These are phyloP conservation scores for Thraustochytrium sp. DNA, from an alignment of 352 stramenopile species.

Conservation along the genomic window DNA sequence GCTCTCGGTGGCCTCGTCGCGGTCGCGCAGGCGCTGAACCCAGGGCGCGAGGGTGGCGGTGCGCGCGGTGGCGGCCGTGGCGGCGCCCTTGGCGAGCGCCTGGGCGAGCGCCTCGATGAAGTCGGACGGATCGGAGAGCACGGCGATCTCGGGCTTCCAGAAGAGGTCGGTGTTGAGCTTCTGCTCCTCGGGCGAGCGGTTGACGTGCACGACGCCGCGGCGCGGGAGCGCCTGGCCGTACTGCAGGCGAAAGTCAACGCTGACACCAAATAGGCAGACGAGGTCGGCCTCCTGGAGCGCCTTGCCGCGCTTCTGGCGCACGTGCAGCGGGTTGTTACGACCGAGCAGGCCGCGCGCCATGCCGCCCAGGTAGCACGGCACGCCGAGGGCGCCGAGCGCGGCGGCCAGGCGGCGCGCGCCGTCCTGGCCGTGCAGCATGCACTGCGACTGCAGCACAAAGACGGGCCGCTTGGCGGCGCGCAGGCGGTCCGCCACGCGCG, in stretches of 20 bases:
- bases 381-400: conserved; percentile 29
- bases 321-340: conserved; percentile 66
- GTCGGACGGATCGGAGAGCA: conserved; percentile 29
- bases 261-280: conserved; percentile 60
- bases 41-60: background rate
- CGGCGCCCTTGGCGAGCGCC: background rate
- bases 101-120: conserved; percentile 41
- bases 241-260: conserved; percentile 47
- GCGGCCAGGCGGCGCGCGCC: conserved; percentile 7
- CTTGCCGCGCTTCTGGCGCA: conserved; percentile 75
- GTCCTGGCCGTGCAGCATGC: conserved; percentile 34
- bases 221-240: conserved; percentile 42
- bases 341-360: conserved; percentile 49
- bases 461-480: conserved; percentile 22
- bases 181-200: conserved; percentile 42
- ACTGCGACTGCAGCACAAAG: conserved; percentile 42
- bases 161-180: conserved; percentile 48
- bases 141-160: conserved; percentile 42
- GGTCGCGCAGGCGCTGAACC: background rate
- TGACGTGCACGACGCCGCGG: conserved; percentile 45
- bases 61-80: background rate
- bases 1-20: background rate
- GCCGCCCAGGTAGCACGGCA: conserved; percentile 44
- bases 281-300: conserved; percentile 80
- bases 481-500: conserved; percentile 1